Conservation (phyloP, 1,284 basidiomycete species). For the Pseudozyma thailandica region DNA sequence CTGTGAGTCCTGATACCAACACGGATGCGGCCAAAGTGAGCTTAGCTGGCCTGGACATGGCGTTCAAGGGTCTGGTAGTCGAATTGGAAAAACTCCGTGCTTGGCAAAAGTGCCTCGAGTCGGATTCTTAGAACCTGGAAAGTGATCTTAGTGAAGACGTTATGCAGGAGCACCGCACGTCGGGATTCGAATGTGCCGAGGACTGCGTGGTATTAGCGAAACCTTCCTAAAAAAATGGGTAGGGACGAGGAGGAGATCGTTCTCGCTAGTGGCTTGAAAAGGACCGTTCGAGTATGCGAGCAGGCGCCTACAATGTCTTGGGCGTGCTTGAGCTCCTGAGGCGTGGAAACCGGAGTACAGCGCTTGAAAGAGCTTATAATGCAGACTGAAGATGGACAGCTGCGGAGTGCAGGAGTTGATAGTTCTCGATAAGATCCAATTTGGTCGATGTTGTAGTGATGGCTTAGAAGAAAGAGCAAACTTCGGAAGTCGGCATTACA, state of each 20-base stretch:
- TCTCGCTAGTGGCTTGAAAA: too few relatives aligned
- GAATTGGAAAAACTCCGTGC: slow-evolving; percentile 22
- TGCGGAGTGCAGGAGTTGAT: slow-evolving; percentile 1
- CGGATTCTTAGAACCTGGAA: not conserved
- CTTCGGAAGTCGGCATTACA: slow-evolving; percentile 27
- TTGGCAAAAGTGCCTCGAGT: slow-evolving; percentile 3
- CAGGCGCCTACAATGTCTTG: not conserved
- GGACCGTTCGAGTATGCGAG: too few relatives aligned
- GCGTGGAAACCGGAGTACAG: not conserved
- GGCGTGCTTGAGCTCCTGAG: not conserved
- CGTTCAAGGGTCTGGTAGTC: slow-evolving; percentile 63
- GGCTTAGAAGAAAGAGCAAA: slow-evolving; percentile 1
- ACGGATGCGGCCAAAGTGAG: slow-evolving; percentile 79
- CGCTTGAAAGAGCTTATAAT: not conserved
- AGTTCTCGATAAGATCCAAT: too few relatives aligned
- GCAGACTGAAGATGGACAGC: not conserved
- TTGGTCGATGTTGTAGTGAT: slow-evolving; percentile 11
- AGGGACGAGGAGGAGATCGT: too few relatives aligned
- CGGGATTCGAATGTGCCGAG: not conserved
- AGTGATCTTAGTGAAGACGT: too few relatives aligned
- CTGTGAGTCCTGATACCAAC: slow-evolving; percentile 76
- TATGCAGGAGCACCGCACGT: too few relatives aligned
- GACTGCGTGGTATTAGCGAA: too few relatives aligned
- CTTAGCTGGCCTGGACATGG: slow-evolving; percentile 84
- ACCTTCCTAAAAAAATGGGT: too few relatives aligned